Base-by-base conservation (phyloP, 306 rosid species). In the Luffa aegyptiaca region DNA sequence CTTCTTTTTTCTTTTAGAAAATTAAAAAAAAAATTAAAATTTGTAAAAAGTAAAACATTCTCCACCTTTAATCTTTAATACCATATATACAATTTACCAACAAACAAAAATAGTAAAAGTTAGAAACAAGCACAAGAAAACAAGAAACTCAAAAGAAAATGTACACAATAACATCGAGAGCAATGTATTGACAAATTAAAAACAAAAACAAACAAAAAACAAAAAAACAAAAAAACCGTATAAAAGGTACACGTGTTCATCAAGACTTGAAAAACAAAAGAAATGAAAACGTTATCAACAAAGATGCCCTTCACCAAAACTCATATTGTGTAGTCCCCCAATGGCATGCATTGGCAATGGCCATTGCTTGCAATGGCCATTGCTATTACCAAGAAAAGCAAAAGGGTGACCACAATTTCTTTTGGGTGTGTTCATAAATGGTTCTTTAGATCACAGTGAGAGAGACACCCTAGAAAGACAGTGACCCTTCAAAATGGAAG, bases 401-500 rank as follows among this genome's bases (percentile, higher is more conserved):
- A 72, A 48, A 72, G 77, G 75, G 86, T 86, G 88, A 85, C 80
- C 90, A 82, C 87, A 84, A 72, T 72, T 70, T 70, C 58, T 72
- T 72, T 48, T 72, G 77, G 57, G 77, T 46, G 58, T 49, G 59
- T 46, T 72, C 42, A 72, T 51, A 46, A 72, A 72, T 72, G 77
- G 77, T 72, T 72, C 42, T 72, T 72, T 72, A 72, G 59, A 72
- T 72, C 58, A 26, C 83, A 77, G 11, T 33, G 78, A 74, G 46
- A 74, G 62, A 33, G 78, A 74, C 35, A 41, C 77, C 77, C 58
- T 31, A 31, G 74, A 80, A 68, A 59, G 89, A 88, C 77, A 87
- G 78, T 80, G 93, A 89, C 90, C 45, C 86, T 82, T 92, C 89
- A 85, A 82, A 79, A 82, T 33, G 83, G 86, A 84, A 81, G 81